Base-by-base conservation (phyloP, 192 early-diverging fungal species). In the Phycomyces blakesleeanus region DNA sequence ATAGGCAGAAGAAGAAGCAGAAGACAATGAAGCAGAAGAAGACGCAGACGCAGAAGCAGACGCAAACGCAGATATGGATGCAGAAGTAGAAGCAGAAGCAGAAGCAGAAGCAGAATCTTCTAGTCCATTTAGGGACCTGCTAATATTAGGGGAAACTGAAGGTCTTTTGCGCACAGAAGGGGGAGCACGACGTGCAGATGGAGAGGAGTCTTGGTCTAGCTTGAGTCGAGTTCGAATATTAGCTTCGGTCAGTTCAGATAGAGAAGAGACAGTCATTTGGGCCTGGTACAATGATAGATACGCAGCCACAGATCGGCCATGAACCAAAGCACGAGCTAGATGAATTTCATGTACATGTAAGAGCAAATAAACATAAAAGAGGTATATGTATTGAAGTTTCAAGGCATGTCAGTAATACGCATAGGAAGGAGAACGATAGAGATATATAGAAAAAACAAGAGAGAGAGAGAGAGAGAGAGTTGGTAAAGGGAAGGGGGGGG, bases 281-380 rank as follows among this genome's bases (percentile, higher is more conserved):
- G 64, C 79, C 34, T 73, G 70, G 41, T 75, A 53, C 24, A 76
- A 74, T 54, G 79, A 78, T 51, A 85, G 78, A 49, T 80, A 54
- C 34, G 77, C 74, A 29, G 76, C 83, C 52, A 85, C 81, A 51
- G 83, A 78, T 61, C 82, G 74, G 56, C 83, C 80, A 57, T 85
- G 83, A 14, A 85, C 83, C 49, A 85, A 59, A 42, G 81, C 81
- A 50, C 81, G 79, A 37, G 81, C 83, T 83, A 71, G 40, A 55
- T 60, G n/a, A 59, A 39, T 38, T 9, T 27, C 38, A 49, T 12
- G 15, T 59, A 25, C 10, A 8, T 60, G n/a, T n/a, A n/a, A n/a
- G n/a, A n/a, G n/a, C n/a, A n/a, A n/a, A n/a, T n/a, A n/a, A n/a
- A n/a, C n/a, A n/a, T n/a, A n/a, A n/a, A n/a, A n/a, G n/a, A n/a